Conservation (phyloP, 108 stramenopile genomes). For the Chaetoceros tenuissimus region DNA sequence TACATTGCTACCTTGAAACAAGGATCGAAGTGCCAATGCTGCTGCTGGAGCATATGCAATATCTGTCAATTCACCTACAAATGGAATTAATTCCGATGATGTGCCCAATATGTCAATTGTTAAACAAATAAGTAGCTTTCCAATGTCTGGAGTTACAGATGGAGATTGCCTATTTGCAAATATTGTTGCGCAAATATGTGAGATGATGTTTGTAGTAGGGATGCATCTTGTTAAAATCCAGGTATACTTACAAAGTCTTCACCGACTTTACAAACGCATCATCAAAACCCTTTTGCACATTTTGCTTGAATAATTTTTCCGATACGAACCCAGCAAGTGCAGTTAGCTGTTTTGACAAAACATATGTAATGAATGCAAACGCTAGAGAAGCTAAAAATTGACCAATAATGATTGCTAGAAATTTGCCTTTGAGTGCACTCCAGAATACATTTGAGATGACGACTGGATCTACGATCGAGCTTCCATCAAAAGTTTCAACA, state of each 20-base stretch:
- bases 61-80: constrained; percentile 56
- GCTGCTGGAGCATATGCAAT: constrained; percentile 54
- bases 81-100: constrained; percentile 52
- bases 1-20: constrained; percentile 54
- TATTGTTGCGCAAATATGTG: no score
- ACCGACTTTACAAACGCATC: no score
- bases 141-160: constrained; percentile 26
- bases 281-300: no score
- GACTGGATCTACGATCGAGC: constrained; percentile 41
- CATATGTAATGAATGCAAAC: constrained; percentile 29
- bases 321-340: constrained; percentile 9
- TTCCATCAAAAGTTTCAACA: constrained; percentile 44
- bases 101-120: constrained; percentile 53
- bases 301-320: constrained; percentile 1
- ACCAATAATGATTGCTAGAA: constrained; percentile 37
- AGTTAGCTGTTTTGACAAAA: constrained; percentile 9
- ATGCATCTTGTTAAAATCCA: no score
- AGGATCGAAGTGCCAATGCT: constrained; percentile 31
- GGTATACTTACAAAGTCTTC: no score
- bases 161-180: no score
- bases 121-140: constrained; percentile 48
- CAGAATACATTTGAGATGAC: constrained; percentile 56
- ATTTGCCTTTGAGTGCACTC: constrained; percentile 25
- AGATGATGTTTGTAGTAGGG: no score
- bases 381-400: constrained; percentile 40